phyloP scores from a whole-genome alignment of 2,329 filamentous ascomycete genomes.

The Talaromyces albobiverticillius region DNA sequence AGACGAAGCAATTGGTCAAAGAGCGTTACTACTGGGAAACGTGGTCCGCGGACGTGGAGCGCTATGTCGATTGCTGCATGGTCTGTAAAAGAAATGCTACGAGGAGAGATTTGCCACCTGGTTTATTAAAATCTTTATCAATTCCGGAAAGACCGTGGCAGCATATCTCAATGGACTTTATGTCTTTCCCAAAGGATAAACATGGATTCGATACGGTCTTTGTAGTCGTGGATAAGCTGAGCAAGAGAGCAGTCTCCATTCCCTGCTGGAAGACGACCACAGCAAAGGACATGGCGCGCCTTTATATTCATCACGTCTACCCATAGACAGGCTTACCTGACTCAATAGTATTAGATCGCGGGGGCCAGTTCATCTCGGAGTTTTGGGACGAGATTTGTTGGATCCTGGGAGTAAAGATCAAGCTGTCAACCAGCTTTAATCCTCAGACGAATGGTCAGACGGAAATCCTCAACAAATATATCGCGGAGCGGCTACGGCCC shows the following conservation, averaged over 20 bases:
- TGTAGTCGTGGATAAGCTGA: slow-evolving; percentile 15
- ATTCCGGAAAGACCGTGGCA: slow-evolving; percentile 16
- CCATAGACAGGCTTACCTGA: background rate
- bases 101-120: background rate
- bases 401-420: slow-evolving; percentile 1
- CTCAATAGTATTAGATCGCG: slow-evolving; percentile 14
- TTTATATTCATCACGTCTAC: background rate
- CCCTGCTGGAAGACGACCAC: slow-evolving; percentile 6
- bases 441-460: slow-evolving; percentile 14
- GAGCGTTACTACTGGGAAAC: background rate
- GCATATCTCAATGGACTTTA: slow-evolving; percentile 19
- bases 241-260: slow-evolving; percentile 14
- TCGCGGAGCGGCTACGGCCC: slow-evolving; percentile 6
- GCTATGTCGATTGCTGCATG: background rate
- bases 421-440: slow-evolving; percentile 11
- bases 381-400: slow-evolving; percentile 15
- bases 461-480: slow-evolving; percentile 10
- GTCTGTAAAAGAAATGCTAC: background rate
- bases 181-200: background rate
- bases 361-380: slow-evolving; percentile 11
- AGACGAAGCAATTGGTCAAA: background rate
- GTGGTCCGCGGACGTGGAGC: background rate
- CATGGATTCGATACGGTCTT: background rate
- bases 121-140: slow-evolving; percentile 13
- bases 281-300: background rate